Evolutionary conservation across 768 basidiomycete genomes (phyloP).

Genomic region (Boletus reticulatus): DNA sequence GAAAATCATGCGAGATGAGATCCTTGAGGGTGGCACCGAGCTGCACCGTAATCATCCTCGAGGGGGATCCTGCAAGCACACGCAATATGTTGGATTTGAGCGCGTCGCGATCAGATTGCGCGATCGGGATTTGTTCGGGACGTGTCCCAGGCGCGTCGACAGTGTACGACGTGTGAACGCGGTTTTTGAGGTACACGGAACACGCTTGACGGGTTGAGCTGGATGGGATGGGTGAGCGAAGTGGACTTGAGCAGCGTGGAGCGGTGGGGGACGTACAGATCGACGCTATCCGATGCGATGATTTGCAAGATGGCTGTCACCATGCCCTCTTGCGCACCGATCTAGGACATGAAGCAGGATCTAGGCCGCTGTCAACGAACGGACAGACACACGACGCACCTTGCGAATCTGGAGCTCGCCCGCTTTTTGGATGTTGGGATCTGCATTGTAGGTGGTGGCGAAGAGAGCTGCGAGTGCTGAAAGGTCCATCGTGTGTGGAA

Average conservation of each 20-base stretch:
- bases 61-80: slow-evolving; percentile 66
- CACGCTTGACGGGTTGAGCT: slow-evolving; percentile 84
- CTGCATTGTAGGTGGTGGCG: slow-evolving; percentile 73
- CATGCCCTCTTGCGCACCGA: slow-evolving; percentile 79
- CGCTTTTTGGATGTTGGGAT: slow-evolving; percentile 84
- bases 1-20: slow-evolving; percentile 75
- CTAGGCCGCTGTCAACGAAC: neutral
- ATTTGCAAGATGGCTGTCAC: slow-evolving; percentile 84
- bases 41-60: slow-evolving; percentile 69
- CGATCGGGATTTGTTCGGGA: slow-evolving; percentile 62
- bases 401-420: slow-evolving; percentile 88
- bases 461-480: slow-evolving; percentile 77
- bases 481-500: slow-evolving; percentile 55
- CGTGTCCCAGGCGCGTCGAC: slow-evolving; percentile 43
- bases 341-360: slow-evolving; percentile 39
- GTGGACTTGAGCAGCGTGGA: neutral
- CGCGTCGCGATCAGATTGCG: slow-evolving; percentile 67
- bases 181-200: slow-evolving; percentile 89
- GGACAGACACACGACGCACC: slow-evolving; percentile 37
- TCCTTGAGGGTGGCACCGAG: slow-evolving; percentile 72
- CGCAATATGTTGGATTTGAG: slow-evolving; percentile 66
- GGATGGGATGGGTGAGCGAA: neutral
- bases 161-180: slow-evolving; percentile 67
- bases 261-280: slow-evolving; percentile 56
- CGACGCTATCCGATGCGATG: slow-evolving; percentile 72